Evolutionary conservation across 345 rosid genomes (phyloP), one percentile per base, ranked within the genome.

Genomic region (Populus ilicifolia): DNA sequence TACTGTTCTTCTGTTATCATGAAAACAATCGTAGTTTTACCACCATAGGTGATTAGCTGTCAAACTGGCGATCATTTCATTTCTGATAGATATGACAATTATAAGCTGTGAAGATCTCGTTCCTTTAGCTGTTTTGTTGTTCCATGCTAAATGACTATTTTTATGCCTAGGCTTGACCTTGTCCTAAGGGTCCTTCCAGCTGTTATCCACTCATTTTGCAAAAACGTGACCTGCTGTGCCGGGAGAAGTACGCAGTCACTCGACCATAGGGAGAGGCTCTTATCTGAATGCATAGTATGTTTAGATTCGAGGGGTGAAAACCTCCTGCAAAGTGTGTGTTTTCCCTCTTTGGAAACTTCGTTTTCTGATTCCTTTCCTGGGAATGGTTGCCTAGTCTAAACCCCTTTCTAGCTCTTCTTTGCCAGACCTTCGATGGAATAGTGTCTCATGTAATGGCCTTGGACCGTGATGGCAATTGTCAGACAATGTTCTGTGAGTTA

Each of bases 371-470:
- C 48, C 50, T n/a, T 35, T 12, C 23, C 48, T 16, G 4, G 67
- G 46, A 59, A 36, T 33, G 38, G 25, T 38, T 68, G 69, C 50
- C 67, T 14, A 1, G 27, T 43, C 13, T 48, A 48, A 30, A 52
- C 39, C 56, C 13, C 25, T 67, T n/a, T 29, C 46, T 20, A 35
- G 36, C 59, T 65, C 17, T 38, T 54, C 56, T 54, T 77, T 69
- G 30, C 69, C 39, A 61, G 30, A 68, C 30, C 50, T 39, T 25
- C 12, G 18, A 8, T 36, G 18, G 65, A 77, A 39, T 46, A 1
- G 70, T 69, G 21, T 18, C 68, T 62, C 44, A n/a, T 38, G 48
- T 61, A 64, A 44, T 70, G 70, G 27, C n/a, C 30, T 76, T 38
- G 61, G 14, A 52, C 72, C 48, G n/a, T 21, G 62, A 63, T 29